phyloP scores from a whole-genome alignment of 345 rosid species.

The Mangifera indica region DNA sequence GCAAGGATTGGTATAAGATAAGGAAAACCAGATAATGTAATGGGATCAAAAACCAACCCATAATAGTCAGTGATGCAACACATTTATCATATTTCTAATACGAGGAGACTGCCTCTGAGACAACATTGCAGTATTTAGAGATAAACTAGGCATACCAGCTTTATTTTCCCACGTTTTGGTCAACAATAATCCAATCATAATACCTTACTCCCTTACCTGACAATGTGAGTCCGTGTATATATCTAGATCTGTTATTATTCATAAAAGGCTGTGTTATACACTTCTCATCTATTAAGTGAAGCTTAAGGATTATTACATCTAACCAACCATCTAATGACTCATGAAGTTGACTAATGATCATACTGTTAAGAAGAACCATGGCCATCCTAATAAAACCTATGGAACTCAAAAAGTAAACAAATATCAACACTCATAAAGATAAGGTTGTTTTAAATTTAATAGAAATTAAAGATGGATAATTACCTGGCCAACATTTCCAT shows the following conservation, averaged over 20 bases:
- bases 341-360: background rate
- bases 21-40: too few species aligned
- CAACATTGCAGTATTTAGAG: background rate
- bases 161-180: background rate
- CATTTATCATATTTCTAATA: too few species aligned
- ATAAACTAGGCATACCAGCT: background rate
- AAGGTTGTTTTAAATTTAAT: background rate
- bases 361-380: background rate
- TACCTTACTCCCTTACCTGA: background rate
- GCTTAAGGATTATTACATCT: background rate
- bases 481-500: slow-evolving; percentile 68
- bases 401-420: background rate
- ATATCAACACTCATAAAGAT: background rate
- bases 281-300: background rate
- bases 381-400: background rate
- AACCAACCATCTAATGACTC: background rate
- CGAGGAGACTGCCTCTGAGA: background rate
- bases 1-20: background rate
- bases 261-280: background rate
- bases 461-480: background rate
- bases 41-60: too few species aligned
- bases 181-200: background rate
- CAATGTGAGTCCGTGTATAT: background rate
- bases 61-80: too few species aligned
- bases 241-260: background rate